A percentile compares a stretch with the other conserved stretches of the same genome.
Conservation (phyloP, 2,329 filamentous ascomycete species). For the Pochonia chlamydosporia region DNA sequence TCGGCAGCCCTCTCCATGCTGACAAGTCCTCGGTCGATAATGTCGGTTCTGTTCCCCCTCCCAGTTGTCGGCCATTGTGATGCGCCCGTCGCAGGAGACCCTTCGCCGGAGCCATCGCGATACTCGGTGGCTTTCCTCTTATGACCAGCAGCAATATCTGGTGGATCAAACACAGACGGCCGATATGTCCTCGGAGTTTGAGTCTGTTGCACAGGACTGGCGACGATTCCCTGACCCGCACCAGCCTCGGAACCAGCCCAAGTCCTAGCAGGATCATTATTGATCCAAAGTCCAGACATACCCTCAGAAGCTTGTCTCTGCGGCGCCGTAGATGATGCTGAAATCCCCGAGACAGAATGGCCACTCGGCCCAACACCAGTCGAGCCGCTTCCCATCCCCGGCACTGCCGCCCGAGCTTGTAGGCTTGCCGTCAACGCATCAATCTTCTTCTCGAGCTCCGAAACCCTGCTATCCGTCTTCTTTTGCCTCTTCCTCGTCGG, state of each 20-base stretch:
- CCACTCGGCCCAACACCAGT: background rate
- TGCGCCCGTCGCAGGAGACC: background rate
- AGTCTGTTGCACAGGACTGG: background rate
- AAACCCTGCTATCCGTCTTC: constrained; percentile 84
- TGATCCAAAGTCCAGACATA: background rate
- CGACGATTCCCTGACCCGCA: background rate
- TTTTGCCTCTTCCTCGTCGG: constrained; percentile 76
- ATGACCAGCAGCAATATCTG: constrained; percentile 14
- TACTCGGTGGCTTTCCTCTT: constrained; percentile 26
- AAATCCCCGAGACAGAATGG: background rate
- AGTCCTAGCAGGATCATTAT: background rate
- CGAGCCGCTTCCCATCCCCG: background rate
- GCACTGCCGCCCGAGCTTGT: constrained; percentile 43
- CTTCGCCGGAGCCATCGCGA: constrained; percentile 9
- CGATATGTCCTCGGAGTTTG: constrained; percentile 1
- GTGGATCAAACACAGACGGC: constrained; percentile 1
- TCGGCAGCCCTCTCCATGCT: constrained; percentile 47
- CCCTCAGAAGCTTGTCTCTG: background rate
- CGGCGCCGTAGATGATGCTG: background rate
- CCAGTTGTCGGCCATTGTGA: constrained; percentile 2
- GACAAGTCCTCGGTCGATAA: constrained; percentile 55
- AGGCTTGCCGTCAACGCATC: constrained; percentile 79
- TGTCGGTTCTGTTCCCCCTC: constrained; percentile 28
- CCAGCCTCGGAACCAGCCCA: background rate
- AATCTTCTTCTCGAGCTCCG: constrained; percentile 89